Evolutionary conservation across 768 basidiomycete species (phyloP).

Genomic region (Naganishia friedmannii): DNA sequence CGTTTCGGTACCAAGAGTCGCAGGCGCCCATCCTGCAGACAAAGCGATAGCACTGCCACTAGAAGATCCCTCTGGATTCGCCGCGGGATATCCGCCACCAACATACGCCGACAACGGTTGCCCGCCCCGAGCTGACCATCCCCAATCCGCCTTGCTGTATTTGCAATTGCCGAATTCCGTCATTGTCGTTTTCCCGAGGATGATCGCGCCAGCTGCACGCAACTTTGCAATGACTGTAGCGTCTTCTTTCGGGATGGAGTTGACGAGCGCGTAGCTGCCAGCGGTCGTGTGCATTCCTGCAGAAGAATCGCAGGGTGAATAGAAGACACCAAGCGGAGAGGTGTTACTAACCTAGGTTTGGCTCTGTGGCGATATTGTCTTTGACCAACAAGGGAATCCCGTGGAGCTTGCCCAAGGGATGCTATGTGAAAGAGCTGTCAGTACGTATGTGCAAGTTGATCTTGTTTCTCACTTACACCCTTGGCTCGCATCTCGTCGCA

Average conservation of each 20-base stretch:
- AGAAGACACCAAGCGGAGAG: not conserved
- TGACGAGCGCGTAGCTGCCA: not conserved
- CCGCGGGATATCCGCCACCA: not conserved
- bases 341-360: not conserved
- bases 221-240: slow-evolving; percentile 28
- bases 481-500: not conserved
- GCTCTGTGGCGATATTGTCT: slow-evolving; percentile 5
- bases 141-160: not conserved
- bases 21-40: slow-evolving; percentile 7
- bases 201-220: slow-evolving; percentile 30
- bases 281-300: slow-evolving; percentile 4
- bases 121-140: not conserved
- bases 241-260: slow-evolving; percentile 19
- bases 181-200: slow-evolving; percentile 20
- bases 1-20: not conserved
- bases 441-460: not conserved
- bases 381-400: slow-evolving; percentile 12
- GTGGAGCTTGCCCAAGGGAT: not conserved
- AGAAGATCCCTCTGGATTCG: not conserved
- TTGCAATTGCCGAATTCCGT: slow-evolving; percentile 8
- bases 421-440: not conserved
- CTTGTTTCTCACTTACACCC: not conserved
- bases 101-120: slow-evolving; percentile 6
- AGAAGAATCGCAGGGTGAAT: not conserved
- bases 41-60: slow-evolving; percentile 6